Conservation (phyloP, 176 grass and related monocot species). For the Zoysia pacifica region DNA sequence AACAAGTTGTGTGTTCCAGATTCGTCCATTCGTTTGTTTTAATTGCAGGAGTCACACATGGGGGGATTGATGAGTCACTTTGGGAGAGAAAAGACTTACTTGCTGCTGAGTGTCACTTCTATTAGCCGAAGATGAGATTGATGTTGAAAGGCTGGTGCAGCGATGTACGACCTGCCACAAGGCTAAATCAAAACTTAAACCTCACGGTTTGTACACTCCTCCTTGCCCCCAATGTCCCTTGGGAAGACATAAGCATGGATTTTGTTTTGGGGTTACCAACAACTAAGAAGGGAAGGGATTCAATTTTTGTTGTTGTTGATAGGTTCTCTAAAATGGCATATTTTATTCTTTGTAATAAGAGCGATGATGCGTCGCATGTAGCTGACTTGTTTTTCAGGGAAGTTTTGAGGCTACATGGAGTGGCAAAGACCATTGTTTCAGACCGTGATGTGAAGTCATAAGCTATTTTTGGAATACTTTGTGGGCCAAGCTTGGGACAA, state of each 20-base stretch:
- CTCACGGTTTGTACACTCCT: not conserved
- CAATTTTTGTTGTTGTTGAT: not conserved
- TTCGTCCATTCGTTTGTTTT: not conserved
- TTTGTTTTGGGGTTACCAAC: not conserved
- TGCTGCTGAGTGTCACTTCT: not conserved
- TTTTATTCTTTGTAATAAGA: not conserved
- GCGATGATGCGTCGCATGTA: not conserved
- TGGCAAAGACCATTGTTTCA: no score
- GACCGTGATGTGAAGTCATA: not conserved
- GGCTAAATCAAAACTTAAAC: not conserved
- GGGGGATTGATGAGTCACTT: not conserved
- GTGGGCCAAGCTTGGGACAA: not conserved
- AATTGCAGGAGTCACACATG: not conserved
- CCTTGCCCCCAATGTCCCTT: not conserved
- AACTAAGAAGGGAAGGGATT: not conserved
- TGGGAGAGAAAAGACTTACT: not conserved
- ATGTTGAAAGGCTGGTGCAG: not conserved
- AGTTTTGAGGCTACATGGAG: no score
- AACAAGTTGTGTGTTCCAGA: not conserved
- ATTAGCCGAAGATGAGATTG: not conserved
- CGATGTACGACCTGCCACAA: not conserved
- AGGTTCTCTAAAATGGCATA: no score
- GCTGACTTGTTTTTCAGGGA: not conserved
- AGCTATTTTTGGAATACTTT: not conserved
- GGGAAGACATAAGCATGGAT: not conserved